Evolutionary conservation across 352 stramenopile species (phyloP).

Genomic region (Globisporangium okanoganense): DNA sequence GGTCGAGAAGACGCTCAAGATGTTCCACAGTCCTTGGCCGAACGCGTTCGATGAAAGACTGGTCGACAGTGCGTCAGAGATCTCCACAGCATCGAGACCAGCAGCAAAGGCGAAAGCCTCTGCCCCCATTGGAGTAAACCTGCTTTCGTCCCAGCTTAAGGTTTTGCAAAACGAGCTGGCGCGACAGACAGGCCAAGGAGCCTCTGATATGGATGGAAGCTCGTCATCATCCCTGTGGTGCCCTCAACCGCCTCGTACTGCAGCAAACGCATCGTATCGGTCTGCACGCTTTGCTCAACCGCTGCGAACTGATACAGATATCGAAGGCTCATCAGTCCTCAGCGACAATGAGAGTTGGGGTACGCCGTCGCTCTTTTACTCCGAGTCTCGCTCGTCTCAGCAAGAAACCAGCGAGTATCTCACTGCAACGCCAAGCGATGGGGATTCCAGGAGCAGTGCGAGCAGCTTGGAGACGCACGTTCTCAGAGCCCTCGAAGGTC

Average conservation of each 20-base stretch:
- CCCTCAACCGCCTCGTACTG: slow-evolving; percentile 9
- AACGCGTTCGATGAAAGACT: not conserved
- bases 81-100: not conserved
- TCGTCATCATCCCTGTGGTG: slow-evolving; percentile 10
- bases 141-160: slow-evolving; percentile 39
- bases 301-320: not conserved
- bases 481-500: slow-evolving; percentile 13
- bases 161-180: slow-evolving; percentile 29
- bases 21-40: slow-evolving; percentile 5
- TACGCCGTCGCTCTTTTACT: not conserved
- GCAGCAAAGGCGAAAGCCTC: not conserved
- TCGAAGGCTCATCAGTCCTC: not conserved
- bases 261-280: slow-evolving; percentile 4
- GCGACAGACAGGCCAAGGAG: not conserved
- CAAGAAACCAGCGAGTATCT: not conserved
- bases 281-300: not conserved
- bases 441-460: slow-evolving; percentile 7
- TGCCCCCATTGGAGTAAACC: slow-evolving; percentile 21
- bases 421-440: not conserved
- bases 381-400: not conserved
- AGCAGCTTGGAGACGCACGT: slow-evolving; percentile 33
- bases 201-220: not conserved
- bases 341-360: not conserved
- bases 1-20: slow-evolving; percentile 19
- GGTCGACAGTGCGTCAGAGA: not conserved